Conservation (phyloP, 2,329 filamentous ascomycete species). For the Thelonectria discophora region DNA sequence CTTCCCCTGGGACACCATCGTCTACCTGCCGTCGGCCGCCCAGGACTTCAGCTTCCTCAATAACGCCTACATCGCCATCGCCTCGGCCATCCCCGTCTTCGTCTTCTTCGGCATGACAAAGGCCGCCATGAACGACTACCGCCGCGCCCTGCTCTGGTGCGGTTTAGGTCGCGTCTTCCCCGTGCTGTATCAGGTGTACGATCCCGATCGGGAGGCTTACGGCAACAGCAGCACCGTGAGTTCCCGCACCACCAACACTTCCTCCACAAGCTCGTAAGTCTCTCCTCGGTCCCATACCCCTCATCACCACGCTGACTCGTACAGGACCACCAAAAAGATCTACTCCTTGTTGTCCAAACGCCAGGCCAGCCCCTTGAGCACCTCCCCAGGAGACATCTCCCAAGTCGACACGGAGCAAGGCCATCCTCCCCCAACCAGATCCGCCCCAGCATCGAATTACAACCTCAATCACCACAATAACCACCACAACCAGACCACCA, state of each 20-base stretch:
- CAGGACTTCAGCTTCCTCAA: slow-evolving; percentile 54
- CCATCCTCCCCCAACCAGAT: background rate
- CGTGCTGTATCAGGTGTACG: slow-evolving; percentile 50
- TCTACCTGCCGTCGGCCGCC: slow-evolving; percentile 54
- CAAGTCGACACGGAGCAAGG: slow-evolving; percentile 28
- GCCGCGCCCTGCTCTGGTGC: slow-evolving; percentile 48
- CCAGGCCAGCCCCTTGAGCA: slow-evolving; percentile 29
- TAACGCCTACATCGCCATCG: slow-evolving; percentile 58
- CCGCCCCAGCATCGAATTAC: slow-evolving; percentile 8
- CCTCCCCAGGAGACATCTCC: slow-evolving; percentile 26
- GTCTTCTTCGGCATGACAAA: slow-evolving; percentile 65
- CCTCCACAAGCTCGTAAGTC: slow-evolving; percentile 37
- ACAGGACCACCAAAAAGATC: slow-evolving; percentile 35
- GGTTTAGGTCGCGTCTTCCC: slow-evolving; percentile 58
- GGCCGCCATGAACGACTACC: slow-evolving; percentile 62
- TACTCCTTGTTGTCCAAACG: slow-evolving; percentile 33
- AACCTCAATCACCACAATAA: slow-evolving; percentile 3
- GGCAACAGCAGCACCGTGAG: slow-evolving; percentile 34
- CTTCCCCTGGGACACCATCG: slow-evolving; percentile 57
- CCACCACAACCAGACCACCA: background rate
- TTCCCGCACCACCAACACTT: slow-evolving; percentile 23
- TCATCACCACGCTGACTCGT: slow-evolving; percentile 7
- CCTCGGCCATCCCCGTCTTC: slow-evolving; percentile 59
- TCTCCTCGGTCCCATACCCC: accelerated
- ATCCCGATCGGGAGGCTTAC: slow-evolving; percentile 44